phyloP scores from a whole-genome alignment of 805 yeast genomes.

The Pichia rugopelliculosa region DNA sequence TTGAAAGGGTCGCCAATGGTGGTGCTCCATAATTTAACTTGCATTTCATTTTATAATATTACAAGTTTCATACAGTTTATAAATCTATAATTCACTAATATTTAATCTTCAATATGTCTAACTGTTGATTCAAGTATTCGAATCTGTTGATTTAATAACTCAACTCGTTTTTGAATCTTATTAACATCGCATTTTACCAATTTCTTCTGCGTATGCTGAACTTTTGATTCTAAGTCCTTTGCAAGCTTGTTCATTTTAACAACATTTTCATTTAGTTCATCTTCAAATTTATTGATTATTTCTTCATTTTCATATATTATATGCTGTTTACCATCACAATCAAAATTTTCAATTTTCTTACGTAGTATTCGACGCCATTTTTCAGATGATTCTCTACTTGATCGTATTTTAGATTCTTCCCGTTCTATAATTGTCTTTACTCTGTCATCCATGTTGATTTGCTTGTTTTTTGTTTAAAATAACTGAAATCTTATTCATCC shows the following conservation, averaged over 20 bases:
- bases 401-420: conserved; percentile 5
- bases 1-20: conserved; percentile 29
- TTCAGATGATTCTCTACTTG: conserved; percentile 1
- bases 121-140: conserved; percentile 60
- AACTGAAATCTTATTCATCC: no score
- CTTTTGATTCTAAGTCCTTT: conserved; percentile 1
- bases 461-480: no score
- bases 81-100: conserved; percentile 4
- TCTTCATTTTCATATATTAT: conserved; percentile 24
- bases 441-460: conserved; percentile 6
- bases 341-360: conserved; percentile 4
- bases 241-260: conserved; percentile 12
- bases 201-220: conserved; percentile 9
- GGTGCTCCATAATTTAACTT: conserved; percentile 8
- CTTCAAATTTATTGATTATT: conserved; percentile 20
- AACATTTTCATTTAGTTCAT: conserved; percentile 13
- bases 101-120: conserved; percentile 27
- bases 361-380: conserved; percentile 6
- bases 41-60: no score
- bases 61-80: no score
- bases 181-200: conserved; percentile 7
- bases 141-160: conserved; percentile 61
- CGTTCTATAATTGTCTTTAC: conserved; percentile 4
- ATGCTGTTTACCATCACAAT: conserved; percentile 6
- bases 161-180: conserved; percentile 49